These are phyloP conservation scores for Jaapia argillacea DNA, from an alignment of 768 basidiomycete species.

Conservation along the genomic window DNA sequence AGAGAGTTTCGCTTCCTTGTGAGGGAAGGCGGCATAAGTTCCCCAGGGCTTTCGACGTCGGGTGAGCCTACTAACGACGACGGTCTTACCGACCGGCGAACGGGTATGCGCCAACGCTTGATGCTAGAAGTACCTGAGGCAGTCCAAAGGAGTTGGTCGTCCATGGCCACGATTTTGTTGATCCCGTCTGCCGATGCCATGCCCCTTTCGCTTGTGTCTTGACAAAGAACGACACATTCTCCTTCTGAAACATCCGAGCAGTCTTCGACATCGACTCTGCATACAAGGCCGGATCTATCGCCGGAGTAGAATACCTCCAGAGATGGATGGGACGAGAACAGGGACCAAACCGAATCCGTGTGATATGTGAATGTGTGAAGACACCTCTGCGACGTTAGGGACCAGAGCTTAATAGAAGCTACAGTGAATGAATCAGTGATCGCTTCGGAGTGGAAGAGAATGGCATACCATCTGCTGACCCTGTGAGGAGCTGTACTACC, in stretches of 20 bases:
- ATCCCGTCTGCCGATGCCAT: slow-evolving; percentile 50
- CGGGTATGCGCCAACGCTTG: slow-evolving; percentile 71
- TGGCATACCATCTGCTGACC: no score
- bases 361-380: slow-evolving; percentile 96
- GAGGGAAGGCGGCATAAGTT: not conserved
- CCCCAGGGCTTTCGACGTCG: slow-evolving; percentile 4
- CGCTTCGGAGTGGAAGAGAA: no score
- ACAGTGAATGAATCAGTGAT: slow-evolving; percentile 14
- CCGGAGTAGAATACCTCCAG: slow-evolving; percentile 91
- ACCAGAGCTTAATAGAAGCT: slow-evolving; percentile 94
- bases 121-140: slow-evolving; percentile 77
- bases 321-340: slow-evolving; percentile 80
- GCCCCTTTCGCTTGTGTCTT: slow-evolving; percentile 38
- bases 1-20: slow-evolving; percentile 7
- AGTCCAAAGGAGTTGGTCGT: slow-evolving; percentile 84
- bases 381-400: slow-evolving; percentile 77
- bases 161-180: slow-evolving; percentile 73
- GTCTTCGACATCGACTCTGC: slow-evolving; percentile 84
- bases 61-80: slow-evolving; percentile 9
- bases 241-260: slow-evolving; percentile 78
- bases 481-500: not conserved
- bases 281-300: slow-evolving; percentile 83
- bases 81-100: slow-evolving; percentile 28
- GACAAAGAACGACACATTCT: slow-evolving; percentile 79
- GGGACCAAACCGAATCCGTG: slow-evolving; percentile 89